Evolutionary conservation across 352 stramenopile genomes (phyloP).

Genomic region (Phytophthora palmivora): DNA sequence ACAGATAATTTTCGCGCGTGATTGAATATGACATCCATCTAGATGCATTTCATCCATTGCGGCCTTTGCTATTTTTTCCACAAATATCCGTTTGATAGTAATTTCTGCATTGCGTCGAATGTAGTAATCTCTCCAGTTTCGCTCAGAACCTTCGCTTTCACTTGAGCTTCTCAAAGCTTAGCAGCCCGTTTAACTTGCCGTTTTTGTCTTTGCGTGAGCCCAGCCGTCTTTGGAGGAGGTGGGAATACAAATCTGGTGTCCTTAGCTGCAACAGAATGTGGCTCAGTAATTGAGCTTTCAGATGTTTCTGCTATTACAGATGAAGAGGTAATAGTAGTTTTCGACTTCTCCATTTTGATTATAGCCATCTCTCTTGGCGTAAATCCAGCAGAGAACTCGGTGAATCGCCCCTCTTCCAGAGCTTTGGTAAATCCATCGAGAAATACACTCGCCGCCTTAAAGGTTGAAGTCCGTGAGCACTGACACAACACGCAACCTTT

Average conservation of each 20-base stretch:
- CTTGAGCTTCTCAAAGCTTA: not conserved
- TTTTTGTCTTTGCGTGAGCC: not conserved
- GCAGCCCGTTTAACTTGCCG: not conserved
- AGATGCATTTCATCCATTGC: too few relatives aligned
- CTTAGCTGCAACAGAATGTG: too few relatives aligned
- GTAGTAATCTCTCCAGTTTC: too few relatives aligned
- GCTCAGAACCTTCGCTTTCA: too few relatives aligned
- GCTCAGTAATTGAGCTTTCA: too few relatives aligned
- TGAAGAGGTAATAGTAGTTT: not conserved
- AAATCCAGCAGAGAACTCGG: not conserved
- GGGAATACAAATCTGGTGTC: not conserved
- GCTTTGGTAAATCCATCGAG: constrained; percentile 1
- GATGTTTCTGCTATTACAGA: too few relatives aligned
- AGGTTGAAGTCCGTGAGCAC: not conserved
- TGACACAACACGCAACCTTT: too few relatives aligned
- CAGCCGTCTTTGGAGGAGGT: not conserved
- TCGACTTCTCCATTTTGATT: not conserved
- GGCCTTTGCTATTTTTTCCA: too few relatives aligned
- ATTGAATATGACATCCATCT: too few relatives aligned
- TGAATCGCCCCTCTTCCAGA: not conserved
- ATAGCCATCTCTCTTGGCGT: not conserved
- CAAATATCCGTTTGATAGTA: too few relatives aligned
- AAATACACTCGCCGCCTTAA: not conserved
- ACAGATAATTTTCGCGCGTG: not conserved
- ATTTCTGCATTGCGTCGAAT: too few relatives aligned